These are phyloP conservation scores for Penicillium malachiteum DNA, from an alignment of 495 filamentous ascomycete genomes.

Conservation along the genomic window DNA sequence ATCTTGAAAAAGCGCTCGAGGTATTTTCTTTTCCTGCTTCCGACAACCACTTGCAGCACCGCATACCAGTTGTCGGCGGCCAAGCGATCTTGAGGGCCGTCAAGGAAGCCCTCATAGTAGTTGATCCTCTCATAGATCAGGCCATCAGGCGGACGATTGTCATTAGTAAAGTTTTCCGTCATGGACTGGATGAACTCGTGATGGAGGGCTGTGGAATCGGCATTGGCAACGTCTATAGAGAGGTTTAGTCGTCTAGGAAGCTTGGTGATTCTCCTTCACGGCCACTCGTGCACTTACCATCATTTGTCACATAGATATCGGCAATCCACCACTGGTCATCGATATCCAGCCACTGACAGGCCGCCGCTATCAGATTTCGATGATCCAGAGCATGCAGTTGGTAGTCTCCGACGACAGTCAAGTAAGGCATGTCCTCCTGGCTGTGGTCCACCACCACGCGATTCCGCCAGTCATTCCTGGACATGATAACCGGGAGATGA, in stretches of 20 bases:
- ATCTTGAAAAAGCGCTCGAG: slow-evolving; percentile 7
- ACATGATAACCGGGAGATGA: slow-evolving; percentile 2
- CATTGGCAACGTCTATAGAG: background rate
- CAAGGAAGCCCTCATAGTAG: slow-evolving; percentile 12
- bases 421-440: background rate
- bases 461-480: background rate
- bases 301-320: slow-evolving; percentile 14
- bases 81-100: background rate
- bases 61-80: slow-evolving; percentile 12
- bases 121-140: slow-evolving; percentile 16
- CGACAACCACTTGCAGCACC: background rate
- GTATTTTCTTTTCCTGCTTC: slow-evolving; percentile 8
- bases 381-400: slow-evolving; percentile 7
- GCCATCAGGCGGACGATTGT: slow-evolving; percentile 8
- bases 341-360: background rate
- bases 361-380: slow-evolving; percentile 11
- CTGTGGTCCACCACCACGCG: background rate
- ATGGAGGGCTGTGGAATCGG: background rate
- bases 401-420: slow-evolving; percentile 3
- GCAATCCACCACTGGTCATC: slow-evolving; percentile 14
- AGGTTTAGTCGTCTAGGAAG: too few relatives aligned
- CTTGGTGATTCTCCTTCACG: too few relatives aligned
- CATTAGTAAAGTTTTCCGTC: slow-evolving; percentile 11
- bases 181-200: slow-evolving; percentile 6
- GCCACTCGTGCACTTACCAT: slow-evolving; percentile 2